Evolutionary conservation across 352 stramenopile genomes (phyloP), one percentile per base, ranked within the genome.

Genomic region (Aphanomyces cochlioides): DNA sequence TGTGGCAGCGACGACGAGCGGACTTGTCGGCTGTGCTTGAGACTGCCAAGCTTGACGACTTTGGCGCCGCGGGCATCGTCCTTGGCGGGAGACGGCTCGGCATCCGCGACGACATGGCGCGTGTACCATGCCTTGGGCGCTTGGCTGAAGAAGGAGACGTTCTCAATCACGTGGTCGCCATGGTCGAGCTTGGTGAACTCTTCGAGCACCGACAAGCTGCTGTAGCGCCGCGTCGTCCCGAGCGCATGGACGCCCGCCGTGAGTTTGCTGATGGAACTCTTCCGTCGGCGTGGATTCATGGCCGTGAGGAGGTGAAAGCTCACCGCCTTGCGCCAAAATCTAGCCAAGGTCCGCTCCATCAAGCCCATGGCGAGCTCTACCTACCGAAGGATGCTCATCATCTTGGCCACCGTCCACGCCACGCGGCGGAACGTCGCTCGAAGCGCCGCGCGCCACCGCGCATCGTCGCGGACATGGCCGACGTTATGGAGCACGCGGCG

Each of bases 41-140:
- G 10, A 12, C 10, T 50, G 10, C 10, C 43, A 50, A 50, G 43
- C 43, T n/a, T 50, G 10, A 50, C 17, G 43, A 50, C 43, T 50
- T 50, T 50, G 43, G 43, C 43, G 43, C 43, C 43, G 43, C 43
- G 10, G 43, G 1, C 43, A 50, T n/a, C 54, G 54, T 41, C 43
- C 28, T 19, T n/a, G 54, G 54, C 7, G 54, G 54, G 5, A 17
- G 7, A 36, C 50, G 15, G 15, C 19, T 19, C 1, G 28, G 12
- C 37, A 1, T n/a, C 54, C 8, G 19, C 1, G 7, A 45, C 54
- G 54, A 13, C 19, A 21, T 67, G 59, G 3, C 59, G 59, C 19
- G 59, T 50, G 19, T 67, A 67, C 59, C 59, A 67, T 54, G 48
- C 59, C 59, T 67, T 67, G 38, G 59, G 59, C 38, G 19, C 21